Percentiles rank a stretch among this genome's conserved stretches.
These are phyloP conservation scores for Kockovaella imperatae DNA, from an alignment of 768 basidiomycete genomes.

Conservation along the genomic window DNA sequence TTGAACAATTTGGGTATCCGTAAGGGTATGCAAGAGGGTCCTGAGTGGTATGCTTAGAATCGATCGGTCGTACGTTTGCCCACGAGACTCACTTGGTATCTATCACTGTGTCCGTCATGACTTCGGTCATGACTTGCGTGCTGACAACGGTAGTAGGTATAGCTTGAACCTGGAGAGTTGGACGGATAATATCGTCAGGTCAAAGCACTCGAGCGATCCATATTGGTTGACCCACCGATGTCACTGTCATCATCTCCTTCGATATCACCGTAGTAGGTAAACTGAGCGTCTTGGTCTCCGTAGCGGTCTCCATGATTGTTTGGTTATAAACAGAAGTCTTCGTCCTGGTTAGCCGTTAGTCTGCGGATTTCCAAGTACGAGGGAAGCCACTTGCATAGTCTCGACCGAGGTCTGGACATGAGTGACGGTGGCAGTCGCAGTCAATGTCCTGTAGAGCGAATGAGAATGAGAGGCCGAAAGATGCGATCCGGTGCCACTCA, in stretches of 20 bases:
- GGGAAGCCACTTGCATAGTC: not conserved
- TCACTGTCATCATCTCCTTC: not conserved
- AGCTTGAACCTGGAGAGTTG: not conserved
- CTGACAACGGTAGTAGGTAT: too few relatives aligned
- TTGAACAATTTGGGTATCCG: not conserved
- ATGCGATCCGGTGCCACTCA: too few relatives aligned
- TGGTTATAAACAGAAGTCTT: conserved; percentile 1
- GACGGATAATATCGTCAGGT: not conserved
- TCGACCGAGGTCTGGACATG: not conserved
- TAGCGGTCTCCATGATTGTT: not conserved
- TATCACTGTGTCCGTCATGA: not conserved
- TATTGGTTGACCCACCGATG: not conserved
- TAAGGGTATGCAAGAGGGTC: not conserved
- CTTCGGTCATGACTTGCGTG: not conserved
- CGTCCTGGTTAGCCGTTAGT: conserved; percentile 1
- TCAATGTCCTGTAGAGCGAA: too few relatives aligned
- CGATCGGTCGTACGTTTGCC: too few relatives aligned
- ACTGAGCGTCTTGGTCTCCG: not conserved
- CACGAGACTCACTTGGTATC: too few relatives aligned
- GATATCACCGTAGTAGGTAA: not conserved
- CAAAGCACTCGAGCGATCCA: not conserved
- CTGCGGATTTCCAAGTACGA: too few relatives aligned
- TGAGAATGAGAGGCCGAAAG: too few relatives aligned
- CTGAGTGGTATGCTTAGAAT: too few relatives aligned
- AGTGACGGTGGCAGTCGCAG: not conserved